Evolutionary conservation across 78 protist species (phyloP), one percentile per base, ranked within the genome.

Genomic region (Corallochytrium limacisporum): DNA sequence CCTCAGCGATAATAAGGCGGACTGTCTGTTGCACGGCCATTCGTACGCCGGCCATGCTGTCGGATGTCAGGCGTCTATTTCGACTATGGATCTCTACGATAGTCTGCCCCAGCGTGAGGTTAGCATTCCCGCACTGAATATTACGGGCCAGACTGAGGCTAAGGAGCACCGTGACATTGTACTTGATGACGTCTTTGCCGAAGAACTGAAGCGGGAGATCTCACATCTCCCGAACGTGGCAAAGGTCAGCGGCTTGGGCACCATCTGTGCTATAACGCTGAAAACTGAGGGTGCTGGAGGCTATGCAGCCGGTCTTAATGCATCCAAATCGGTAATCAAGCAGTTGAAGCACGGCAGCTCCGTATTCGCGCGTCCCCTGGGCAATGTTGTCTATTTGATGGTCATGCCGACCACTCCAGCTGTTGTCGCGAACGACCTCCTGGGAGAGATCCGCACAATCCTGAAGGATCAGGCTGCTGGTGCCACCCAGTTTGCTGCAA

Each of bases 1-100:
- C 44, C 15, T 33, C 29, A 65, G 72, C 16, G 50, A 8, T 22
- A 8, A 8, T 10, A 62, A 63, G 57, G 31, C 37, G 3, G 69
- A 61, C 16, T 69, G 71, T 16, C 78, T 73, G 1, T 49, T 73
- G 38, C 78, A 73, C 57, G 78, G 78, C 39, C 78, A 73, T 33
- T 60, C 69, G 37, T 73, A 49, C 57, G 49, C 78, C 20, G 78
- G 71, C 18, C 61, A 73, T 20, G 51, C 79, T 28, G 13, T 62
- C 35, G 71, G 78, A n/a, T n/a, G n/a, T n/a, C n/a, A n/a, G n/a
- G n/a, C n/a, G n/a, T n/a, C n/a, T n/a, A n/a, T n/a, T n/a, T n/a
- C n/a, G n/a, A n/a, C n/a, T n/a, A n/a, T n/a, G n/a, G n/a, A n/a
- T n/a, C n/a, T n/a, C n/a, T n/a, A n/a, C n/a, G n/a, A n/a, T n/a